Evolutionary conservation across 768 basidiomycete genomes (phyloP).

Genomic region (Mycena rebaudengoi): DNA sequence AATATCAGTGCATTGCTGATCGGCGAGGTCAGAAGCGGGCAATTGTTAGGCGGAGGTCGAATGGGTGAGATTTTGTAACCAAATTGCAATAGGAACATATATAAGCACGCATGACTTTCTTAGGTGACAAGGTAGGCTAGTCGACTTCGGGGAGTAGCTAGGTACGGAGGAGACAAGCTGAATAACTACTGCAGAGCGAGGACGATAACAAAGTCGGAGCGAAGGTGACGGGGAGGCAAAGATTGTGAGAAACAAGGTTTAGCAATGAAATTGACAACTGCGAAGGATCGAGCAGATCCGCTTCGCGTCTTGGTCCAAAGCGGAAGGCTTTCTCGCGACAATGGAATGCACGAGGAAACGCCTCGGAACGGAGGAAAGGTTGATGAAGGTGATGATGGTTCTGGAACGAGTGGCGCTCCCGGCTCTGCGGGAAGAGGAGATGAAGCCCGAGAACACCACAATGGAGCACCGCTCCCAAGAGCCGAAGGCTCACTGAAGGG

Average conservation of each 20-base stretch:
- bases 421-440: not conserved
- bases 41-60: too few relatives aligned
- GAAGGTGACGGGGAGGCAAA: not conserved
- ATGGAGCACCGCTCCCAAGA: conserved; percentile 12
- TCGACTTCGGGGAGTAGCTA: too few relatives aligned
- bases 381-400: not conserved
- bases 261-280: conserved; percentile 1
- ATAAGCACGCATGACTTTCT: too few relatives aligned
- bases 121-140: too few relatives aligned
- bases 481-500: conserved; percentile 12
- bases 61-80: too few relatives aligned
- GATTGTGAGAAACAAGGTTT: not conserved
- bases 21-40: too few relatives aligned
- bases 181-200: too few relatives aligned
- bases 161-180: too few relatives aligned
- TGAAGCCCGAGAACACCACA: conserved; percentile 11
- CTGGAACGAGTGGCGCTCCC: conserved; percentile 13
- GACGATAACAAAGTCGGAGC: too few relatives aligned
- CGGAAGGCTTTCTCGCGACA: not conserved
- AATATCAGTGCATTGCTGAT: too few relatives aligned
- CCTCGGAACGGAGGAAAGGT: conserved; percentile 3
- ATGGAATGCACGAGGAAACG: not conserved
- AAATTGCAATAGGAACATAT: too few relatives aligned
- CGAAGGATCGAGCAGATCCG: not conserved
- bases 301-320: not conserved